Evolutionary conservation across 345 rosid species (phyloP).

Genomic region (Dovyalis caffra): DNA sequence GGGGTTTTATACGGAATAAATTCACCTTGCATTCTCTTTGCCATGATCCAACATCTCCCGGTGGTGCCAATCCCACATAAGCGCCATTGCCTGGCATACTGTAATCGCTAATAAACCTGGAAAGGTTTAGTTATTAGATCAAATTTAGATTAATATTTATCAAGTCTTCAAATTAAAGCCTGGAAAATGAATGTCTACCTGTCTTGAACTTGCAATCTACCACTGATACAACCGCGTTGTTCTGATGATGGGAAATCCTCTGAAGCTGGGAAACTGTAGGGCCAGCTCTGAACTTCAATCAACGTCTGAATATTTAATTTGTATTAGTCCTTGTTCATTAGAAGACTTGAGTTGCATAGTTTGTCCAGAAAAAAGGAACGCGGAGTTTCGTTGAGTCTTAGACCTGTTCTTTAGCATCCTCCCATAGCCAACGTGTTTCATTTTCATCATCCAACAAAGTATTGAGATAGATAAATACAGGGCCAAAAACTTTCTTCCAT

Average conservation of each 20-base stretch:
- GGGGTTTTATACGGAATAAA: not conserved
- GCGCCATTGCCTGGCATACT: constrained; percentile 50
- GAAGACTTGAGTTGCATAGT: not conserved
- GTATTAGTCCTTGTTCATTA: not conserved
- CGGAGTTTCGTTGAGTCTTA: not conserved
- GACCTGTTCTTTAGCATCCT: constrained; percentile 87
- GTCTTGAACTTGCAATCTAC: constrained; percentile 67
- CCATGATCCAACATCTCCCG: constrained; percentile 83
- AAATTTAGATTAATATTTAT: not conserved
- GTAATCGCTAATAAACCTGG: constrained; percentile 45
- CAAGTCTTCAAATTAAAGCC: no score
- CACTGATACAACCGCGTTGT: constrained; percentile 67
- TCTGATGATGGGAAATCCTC: constrained; percentile 69
- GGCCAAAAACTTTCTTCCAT: constrained; percentile 97
- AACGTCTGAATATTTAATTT: constrained; percentile 43
- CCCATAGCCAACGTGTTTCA: constrained; percentile 75
- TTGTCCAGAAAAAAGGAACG: no score
- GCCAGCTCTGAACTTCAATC: constrained; percentile 79
- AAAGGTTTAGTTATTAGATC: not conserved
- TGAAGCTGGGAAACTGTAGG: constrained; percentile 83
- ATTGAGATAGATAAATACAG: constrained; percentile 80
- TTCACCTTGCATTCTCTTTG: constrained; percentile 76
- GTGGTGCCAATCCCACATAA: constrained; percentile 73
- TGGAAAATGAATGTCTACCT: constrained; percentile 33
- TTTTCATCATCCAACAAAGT: constrained; percentile 49